Evolutionary conservation across 441 rosid species (phyloP), one percentile per base, ranked within the genome.

Genomic region (Euphorbia celastroides): DNA sequence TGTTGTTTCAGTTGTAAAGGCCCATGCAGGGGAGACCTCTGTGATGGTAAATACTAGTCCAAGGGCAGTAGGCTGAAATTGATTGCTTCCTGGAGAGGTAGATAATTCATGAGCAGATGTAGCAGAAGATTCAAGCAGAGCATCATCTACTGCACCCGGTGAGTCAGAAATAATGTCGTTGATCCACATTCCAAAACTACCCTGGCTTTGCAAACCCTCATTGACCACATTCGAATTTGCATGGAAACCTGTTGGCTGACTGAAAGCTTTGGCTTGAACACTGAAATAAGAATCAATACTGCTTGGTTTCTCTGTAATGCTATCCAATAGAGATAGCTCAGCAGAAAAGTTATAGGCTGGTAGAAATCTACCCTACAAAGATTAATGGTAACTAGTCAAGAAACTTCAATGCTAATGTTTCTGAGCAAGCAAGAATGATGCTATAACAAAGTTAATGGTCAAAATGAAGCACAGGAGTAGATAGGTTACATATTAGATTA

Each of bases 161-260:
- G 96, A 77, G 70, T 82, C 87, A 23, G 82, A 74, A 69, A 92
- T 74, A 65, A 88, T 68, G 65, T 38, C 65, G 81, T 83, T 77
- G 60, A 95, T 79, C 99, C 99, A 95, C 76, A 66, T 86, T 69
- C 98, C 93, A 79, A 92, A 86, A 84, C 96, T 88, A 65, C 88
- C 99, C 80, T 90, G 96, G 78, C 84, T 88, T 73, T 83, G 86
- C 72, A 83, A 75, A 75, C 89, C 83, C 52, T 82, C 83, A 73
- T 70, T 64, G 42, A 62, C 77, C 67, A 62, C 52, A 66, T 63
- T 74, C 68, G 82, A 75, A 74, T 82, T 77, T 64, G 44, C 70
- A 32, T 61, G 79, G 46, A 62, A 14, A 52, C 75, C 76, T 74
- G 81, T 52, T 66, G 80, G 60, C 76, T 78, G 85, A 77, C 10